Evolutionary conservation across 176 grass and related monocot genomes (phyloP).

Genomic region (Rhynchospora breviuscula): DNA sequence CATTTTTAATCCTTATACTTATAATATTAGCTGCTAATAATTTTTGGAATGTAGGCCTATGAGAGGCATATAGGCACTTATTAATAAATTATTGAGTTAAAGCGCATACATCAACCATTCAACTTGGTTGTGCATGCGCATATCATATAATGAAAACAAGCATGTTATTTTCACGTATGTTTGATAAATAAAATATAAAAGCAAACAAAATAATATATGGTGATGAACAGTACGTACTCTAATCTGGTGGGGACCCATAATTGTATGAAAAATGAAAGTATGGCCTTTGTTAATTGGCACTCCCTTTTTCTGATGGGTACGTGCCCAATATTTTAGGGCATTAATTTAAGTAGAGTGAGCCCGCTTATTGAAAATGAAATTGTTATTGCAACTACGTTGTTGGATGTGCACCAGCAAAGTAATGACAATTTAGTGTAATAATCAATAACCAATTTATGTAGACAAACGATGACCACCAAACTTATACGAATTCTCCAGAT

Average conservation of each 20-base stretch:
- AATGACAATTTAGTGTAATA: conserved; percentile 1
- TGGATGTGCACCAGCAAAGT: background rate
- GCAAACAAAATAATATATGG: background rate
- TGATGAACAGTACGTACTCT: background rate
- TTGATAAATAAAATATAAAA: background rate
- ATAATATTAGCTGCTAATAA: background rate
- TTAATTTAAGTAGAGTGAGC: background rate
- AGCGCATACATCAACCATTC: background rate
- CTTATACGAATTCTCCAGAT: background rate
- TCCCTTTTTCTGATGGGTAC: background rate
- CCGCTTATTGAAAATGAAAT: background rate
- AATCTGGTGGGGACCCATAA: background rate
- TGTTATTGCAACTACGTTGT: background rate
- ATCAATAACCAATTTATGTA: background rate
- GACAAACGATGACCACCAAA: background rate
- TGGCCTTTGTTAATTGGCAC: background rate
- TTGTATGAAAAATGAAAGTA: background rate
- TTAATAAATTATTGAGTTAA: background rate
- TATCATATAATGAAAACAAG: background rate
- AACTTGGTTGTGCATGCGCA: background rate
- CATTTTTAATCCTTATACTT: background rate
- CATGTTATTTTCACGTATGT: background rate
- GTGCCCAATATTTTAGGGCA: background rate
- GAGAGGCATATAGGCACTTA: background rate
- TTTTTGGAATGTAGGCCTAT: background rate